These are phyloP conservation scores for Blastocrithidia nonstop DNA, from an alignment of 208 protist species.

Conservation along the genomic window DNA sequence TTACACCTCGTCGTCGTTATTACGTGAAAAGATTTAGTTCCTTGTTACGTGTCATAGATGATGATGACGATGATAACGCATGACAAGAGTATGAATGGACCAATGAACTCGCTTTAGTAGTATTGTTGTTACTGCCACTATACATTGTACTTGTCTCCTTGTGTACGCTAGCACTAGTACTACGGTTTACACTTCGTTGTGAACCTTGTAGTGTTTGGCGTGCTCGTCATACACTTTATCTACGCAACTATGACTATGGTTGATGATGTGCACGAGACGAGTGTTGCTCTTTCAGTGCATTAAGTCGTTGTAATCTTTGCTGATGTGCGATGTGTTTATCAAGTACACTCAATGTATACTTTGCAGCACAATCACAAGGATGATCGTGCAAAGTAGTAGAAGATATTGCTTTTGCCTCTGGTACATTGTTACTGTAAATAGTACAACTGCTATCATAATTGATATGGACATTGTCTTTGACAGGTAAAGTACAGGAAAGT, in stretches of 20 bases:
- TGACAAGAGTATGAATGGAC: background rate
- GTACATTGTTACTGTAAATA: background rate
- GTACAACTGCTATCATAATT: background rate
- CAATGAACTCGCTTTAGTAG: no score
- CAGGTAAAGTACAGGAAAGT: background rate
- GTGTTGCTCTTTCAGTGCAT: constrained; percentile 28
- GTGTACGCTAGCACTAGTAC: no score
- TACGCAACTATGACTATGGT: constrained; percentile 4
- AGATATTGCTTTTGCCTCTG: no score
- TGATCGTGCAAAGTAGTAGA: no score
- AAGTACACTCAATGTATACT: constrained; percentile 10
- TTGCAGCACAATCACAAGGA: no score
- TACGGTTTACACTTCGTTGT: no score
- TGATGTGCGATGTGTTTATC: constrained; percentile 42
- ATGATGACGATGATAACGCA: constrained; percentile 5
- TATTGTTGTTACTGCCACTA: no score
- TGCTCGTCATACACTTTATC: background rate
- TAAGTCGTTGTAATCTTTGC: constrained; percentile 47
- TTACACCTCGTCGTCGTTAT: constrained; percentile 49
- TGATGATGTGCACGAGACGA: constrained; percentile 5
- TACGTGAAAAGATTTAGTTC: constrained; percentile 34
- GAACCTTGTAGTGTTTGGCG: background rate
- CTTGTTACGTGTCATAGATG: constrained; percentile 2
- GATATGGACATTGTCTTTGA: background rate
- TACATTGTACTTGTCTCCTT: no score